phyloP scores from a whole-genome alignment of 129 eudicot genomes.

The Glebionis coronaria region DNA sequence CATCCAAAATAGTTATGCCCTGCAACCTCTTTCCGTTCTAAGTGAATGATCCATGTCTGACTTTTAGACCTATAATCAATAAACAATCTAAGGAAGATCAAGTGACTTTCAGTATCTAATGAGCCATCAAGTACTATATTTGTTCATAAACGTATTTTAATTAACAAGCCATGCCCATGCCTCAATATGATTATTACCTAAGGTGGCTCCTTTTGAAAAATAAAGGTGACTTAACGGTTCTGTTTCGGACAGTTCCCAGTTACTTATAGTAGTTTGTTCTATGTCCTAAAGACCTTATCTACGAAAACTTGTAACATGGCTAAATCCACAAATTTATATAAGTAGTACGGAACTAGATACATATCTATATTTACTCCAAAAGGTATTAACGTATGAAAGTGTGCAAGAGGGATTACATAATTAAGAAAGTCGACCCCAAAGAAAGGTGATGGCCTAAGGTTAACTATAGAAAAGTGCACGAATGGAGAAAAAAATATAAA shows the following conservation, averaged over 20 bases:
- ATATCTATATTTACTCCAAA: background rate
- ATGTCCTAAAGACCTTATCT: background rate
- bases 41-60: background rate
- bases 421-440: conserved; percentile 9
- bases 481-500: background rate
- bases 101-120: background rate
- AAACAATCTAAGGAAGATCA: background rate
- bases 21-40: background rate
- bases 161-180: background rate
- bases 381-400: background rate
- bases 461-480: background rate
- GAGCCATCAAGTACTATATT: background rate
- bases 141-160: background rate
- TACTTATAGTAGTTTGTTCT: background rate
- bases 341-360: background rate
- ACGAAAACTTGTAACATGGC: background rate
- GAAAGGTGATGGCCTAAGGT: background rate
- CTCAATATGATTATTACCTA: background rate
- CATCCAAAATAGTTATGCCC: background rate
- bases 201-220: background rate
- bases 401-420: background rate
- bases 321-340: background rate
- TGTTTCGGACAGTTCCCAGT: background rate
- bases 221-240: background rate
- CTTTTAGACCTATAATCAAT: background rate